Conservation (phyloP, 805 yeast species). For the Saturnispora besseyi region DNA sequence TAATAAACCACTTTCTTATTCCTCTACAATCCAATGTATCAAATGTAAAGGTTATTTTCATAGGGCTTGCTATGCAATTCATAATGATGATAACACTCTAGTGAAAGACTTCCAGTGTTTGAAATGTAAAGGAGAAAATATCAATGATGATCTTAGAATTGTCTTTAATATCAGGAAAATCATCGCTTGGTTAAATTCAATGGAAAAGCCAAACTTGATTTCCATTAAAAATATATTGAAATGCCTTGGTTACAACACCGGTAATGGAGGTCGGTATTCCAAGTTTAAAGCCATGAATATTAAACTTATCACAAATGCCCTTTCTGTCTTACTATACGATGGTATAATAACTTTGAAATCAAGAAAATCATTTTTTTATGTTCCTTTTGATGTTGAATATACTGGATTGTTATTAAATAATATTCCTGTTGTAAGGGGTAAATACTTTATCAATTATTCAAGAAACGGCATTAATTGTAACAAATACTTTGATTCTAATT, state of each 20-base stretch:
- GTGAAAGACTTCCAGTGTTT: slow-evolving; percentile 13
- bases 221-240: slow-evolving; percentile 4
- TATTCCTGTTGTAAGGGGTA: slow-evolving; percentile 11
- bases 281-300: slow-evolving; percentile 1
- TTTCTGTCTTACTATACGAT: slow-evolving; percentile 16
- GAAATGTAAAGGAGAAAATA: slow-evolving; percentile 8
- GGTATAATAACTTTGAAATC: slow-evolving; percentile 12
- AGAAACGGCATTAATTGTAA: not conserved
- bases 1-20: slow-evolving; percentile 5
- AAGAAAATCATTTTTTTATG: slow-evolving; percentile 10
- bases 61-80: slow-evolving; percentile 15
- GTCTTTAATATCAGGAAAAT: slow-evolving; percentile 19
- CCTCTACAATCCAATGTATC: slow-evolving; percentile 14
- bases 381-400: slow-evolving; percentile 10
- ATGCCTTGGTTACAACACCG: slow-evolving; percentile 5
- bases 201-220: slow-evolving; percentile 1
- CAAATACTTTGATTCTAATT: slow-evolving; percentile 3
- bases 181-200: slow-evolving; percentile 7
- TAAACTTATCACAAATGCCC: slow-evolving; percentile 12
- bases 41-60: slow-evolving; percentile 16
- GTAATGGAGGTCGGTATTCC: not conserved
- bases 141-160: slow-evolving; percentile 13
- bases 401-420: slow-evolving; percentile 14
- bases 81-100: not conserved
- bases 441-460: slow-evolving; percentile 11